These are phyloP conservation scores for Cyberlindnera meyerae DNA, from an alignment of 805 yeast species.

Conservation along the genomic window DNA sequence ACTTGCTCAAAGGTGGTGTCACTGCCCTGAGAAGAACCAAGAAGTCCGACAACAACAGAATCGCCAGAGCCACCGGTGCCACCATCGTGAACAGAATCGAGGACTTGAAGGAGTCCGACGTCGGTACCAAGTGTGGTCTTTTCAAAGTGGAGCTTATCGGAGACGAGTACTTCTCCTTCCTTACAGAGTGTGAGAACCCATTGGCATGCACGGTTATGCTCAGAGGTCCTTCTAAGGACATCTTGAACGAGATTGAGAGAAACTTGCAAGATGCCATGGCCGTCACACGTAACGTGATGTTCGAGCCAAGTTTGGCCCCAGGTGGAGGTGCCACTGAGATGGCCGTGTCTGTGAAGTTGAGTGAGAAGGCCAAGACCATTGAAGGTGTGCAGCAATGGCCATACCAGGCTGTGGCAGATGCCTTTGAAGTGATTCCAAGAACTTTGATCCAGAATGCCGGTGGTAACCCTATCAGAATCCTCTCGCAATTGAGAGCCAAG, in stretches of 20 bases:
- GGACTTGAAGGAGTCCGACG: conserved; percentile 84
- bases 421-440: conserved; percentile 97
- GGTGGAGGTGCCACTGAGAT: conserved; percentile 99
- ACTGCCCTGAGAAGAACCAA: conserved; percentile 90
- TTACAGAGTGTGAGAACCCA: conserved; percentile 78
- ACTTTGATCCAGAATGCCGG: conserved; percentile 97
- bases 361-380: conserved; percentile 85
- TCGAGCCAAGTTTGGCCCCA: conserved; percentile 92
- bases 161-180: conserved; percentile 90
- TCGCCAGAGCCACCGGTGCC: conserved; percentile 96
- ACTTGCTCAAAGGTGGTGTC: conserved; percentile 86
- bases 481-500: conserved; percentile 90
- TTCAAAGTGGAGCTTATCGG: conserved; percentile 95
- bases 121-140: conserved; percentile 84
- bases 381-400: conserved; percentile 99
- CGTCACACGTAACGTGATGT: conserved; percentile 89
- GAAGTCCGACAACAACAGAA: conserved; percentile 93
- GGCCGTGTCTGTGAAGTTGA: conserved; percentile 87
- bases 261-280: conserved; percentile 98
- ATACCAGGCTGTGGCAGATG: conserved; percentile 97
- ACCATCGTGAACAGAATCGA: conserved; percentile 94
- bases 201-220: conserved; percentile 89
- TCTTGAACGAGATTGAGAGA: conserved; percentile 92
- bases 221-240: conserved; percentile 96
- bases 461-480: conserved; percentile 86